These are phyloP conservation scores for Saccharomycopsis schoenii DNA, from an alignment of 805 yeast species.

Conservation along the genomic window DNA sequence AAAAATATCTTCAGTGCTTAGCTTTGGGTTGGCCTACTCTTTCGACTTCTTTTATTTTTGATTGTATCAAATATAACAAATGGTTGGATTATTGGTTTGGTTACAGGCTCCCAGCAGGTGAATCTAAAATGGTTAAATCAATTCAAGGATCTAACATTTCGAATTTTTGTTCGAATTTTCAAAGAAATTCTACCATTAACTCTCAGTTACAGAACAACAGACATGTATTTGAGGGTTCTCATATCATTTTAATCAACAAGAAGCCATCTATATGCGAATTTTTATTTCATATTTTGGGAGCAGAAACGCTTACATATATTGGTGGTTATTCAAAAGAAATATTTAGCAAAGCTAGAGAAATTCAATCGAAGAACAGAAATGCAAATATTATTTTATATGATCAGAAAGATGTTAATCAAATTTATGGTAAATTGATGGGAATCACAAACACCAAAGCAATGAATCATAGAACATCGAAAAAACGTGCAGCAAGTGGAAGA, in stretches of 20 bases:
- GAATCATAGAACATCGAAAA: background rate
- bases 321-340: background rate
- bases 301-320: conserved; percentile 21
- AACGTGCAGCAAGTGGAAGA: conserved; percentile 5
- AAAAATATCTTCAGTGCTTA: conserved; percentile 66
- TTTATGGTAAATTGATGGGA: background rate
- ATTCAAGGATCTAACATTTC: conserved; percentile 41
- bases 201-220: conserved; percentile 36
- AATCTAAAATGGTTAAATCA: conserved; percentile 36
- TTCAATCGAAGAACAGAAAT: background rate
- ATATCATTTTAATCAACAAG: conserved; percentile 19
- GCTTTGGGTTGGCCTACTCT: conserved; percentile 84
- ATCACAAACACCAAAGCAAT: background rate
- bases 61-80: conserved; percentile 30
- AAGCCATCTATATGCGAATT: conserved; percentile 29
- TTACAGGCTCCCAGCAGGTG: conserved; percentile 67
- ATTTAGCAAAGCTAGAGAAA: background rate
- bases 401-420: conserved; percentile 14
- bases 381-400: conserved; percentile 25
- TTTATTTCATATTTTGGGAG: conserved; percentile 39
- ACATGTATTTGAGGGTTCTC: conserved; percentile 21
- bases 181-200: conserved; percentile 19
- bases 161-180: conserved; percentile 32
- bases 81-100: conserved; percentile 34
- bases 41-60: conserved; percentile 45